These are phyloP conservation scores for Pholiota adiposa DNA, from an alignment of 1,284 basidiomycete species.

Conservation along the genomic window DNA sequence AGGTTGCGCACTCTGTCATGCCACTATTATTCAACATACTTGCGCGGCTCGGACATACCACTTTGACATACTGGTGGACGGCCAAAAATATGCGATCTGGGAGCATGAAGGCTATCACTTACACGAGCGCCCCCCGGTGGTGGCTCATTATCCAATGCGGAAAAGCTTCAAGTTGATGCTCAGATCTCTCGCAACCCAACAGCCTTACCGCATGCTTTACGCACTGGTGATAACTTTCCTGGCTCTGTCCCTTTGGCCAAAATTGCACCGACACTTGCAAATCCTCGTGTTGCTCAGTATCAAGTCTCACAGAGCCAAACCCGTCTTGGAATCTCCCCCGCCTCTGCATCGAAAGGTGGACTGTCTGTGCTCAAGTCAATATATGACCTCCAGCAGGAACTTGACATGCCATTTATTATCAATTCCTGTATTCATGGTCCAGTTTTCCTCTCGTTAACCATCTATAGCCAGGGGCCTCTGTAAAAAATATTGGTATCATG, in stretches of 20 bases:
- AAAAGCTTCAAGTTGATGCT: conserved; percentile 8
- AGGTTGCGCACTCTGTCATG: not conserved
- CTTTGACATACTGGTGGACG: not conserved
- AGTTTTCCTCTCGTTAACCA: conserved; percentile 17
- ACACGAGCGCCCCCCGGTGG: conserved; percentile 17
- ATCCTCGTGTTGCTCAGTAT: conserved; percentile 17
- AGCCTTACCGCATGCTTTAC: conserved; percentile 14
- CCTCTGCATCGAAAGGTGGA: conserved; percentile 9
- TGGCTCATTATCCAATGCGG: not conserved
- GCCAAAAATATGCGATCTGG: conserved; percentile 6
- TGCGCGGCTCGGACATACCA: not conserved
- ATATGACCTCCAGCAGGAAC: conserved; percentile 10
- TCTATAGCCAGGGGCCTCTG: too few species aligned
- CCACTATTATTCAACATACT: not conserved
- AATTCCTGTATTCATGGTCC: conserved; percentile 19
- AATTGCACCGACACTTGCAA: conserved; percentile 11
- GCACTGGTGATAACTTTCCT: conserved; percentile 13
- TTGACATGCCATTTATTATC: conserved; percentile 19
- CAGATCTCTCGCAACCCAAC: conserved; percentile 16
- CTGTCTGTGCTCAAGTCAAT: conserved; percentile 14
- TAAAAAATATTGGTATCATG: too few species aligned
- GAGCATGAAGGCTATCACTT: conserved; percentile 16
- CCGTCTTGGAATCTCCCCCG: conserved; percentile 13
- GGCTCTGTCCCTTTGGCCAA: conserved; percentile 17
- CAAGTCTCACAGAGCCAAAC: conserved; percentile 4